phyloP scores from a whole-genome alignment of 1,139 yeast species.

The Hemisphaericaspora lyxosophila region DNA sequence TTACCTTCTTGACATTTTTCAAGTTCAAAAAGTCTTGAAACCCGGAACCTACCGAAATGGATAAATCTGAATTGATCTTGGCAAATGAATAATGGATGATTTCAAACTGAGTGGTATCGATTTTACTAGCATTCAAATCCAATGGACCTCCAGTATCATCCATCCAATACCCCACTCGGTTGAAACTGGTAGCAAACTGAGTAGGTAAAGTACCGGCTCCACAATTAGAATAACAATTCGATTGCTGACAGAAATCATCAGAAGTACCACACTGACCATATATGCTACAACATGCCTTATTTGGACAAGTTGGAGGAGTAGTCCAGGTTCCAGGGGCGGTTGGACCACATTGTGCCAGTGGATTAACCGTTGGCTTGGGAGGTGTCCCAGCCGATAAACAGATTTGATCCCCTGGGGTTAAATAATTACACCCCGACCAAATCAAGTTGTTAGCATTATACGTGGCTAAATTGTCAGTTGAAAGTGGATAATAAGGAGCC shows the following conservation, averaged over 20 bases:
- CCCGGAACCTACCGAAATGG: conserved; percentile 11
- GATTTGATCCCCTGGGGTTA: conserved; percentile 13
- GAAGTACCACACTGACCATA: conserved; percentile 17
- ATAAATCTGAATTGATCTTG: conserved; percentile 14
- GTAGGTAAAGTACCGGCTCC: conserved; percentile 18
- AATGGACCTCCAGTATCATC: conserved; percentile 13
- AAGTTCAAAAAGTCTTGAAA: conserved; percentile 10
- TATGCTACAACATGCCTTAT: conserved; percentile 20
- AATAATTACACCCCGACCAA: conserved; percentile 16
- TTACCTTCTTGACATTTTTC: conserved; percentile 16
- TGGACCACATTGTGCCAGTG: conserved; percentile 18
- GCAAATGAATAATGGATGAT: conserved; percentile 20
- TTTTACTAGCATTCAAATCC: conserved; percentile 13
- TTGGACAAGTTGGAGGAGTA: conserved; percentile 13
- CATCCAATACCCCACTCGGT: conserved; percentile 20
- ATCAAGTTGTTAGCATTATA: conserved; percentile 12
- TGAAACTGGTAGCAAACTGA: conserved; percentile 15
- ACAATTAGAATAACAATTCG: conserved; percentile 19
- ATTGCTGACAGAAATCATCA: conserved; percentile 16
- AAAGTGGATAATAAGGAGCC: conserved; percentile 10
- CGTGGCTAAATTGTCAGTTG: conserved; percentile 8
- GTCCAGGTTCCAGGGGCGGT: conserved; percentile 15
- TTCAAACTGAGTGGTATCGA: conserved; percentile 11
- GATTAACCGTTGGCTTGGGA: conserved; percentile 15
- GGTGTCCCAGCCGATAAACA: conserved; percentile 17